phyloP scores from a whole-genome alignment of 345 rosid species.

The Passiflora organensis region DNA sequence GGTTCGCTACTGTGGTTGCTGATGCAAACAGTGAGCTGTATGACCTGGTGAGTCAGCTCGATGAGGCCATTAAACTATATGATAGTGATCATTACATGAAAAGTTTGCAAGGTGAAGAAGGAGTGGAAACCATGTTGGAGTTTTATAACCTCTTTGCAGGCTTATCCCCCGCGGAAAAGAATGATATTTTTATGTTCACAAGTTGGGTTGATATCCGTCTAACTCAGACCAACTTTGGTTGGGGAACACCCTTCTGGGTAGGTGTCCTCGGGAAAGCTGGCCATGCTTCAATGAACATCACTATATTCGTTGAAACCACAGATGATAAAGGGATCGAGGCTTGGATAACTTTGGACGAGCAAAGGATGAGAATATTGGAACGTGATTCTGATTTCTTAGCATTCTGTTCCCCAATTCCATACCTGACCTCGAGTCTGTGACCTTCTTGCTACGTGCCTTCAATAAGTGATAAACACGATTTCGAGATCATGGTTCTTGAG shows the following conservation, averaged over 20 bases:
- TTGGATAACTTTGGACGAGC: slow-evolving; percentile 17
- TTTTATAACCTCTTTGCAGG: slow-evolving; percentile 13
- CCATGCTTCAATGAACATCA: slow-evolving; percentile 10
- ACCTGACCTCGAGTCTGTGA: slow-evolving; percentile 9
- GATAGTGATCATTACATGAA: slow-evolving; percentile 7
- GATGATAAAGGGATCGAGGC: slow-evolving; percentile 23
- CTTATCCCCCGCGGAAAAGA: slow-evolving; percentile 13
- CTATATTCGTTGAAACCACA: slow-evolving; percentile 7
- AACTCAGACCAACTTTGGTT: slow-evolving; percentile 11
- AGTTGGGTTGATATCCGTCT: slow-evolving; percentile 10
- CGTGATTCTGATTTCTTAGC: slow-evolving; percentile 18
- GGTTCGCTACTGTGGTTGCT: slow-evolving; percentile 14
- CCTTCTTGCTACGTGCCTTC: no score
- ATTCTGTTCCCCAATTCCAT: slow-evolving; percentile 20
- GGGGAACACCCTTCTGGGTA: slow-evolving; percentile 20
- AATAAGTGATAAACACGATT: no score
- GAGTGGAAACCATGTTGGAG: slow-evolving; percentile 12
- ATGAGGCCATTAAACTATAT: background rate
- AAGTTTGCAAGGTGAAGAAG: slow-evolving; percentile 15
- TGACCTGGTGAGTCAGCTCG: background rate
- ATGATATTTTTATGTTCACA: slow-evolving; percentile 17
- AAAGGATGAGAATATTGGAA: slow-evolving; percentile 9
- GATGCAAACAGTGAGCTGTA: background rate
- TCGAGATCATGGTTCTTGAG: no score
- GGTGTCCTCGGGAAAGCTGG: slow-evolving; percentile 15